phyloP scores from a whole-genome alignment of 2,329 filamentous ascomycete species.

The Monilinia polystroma region DNA sequence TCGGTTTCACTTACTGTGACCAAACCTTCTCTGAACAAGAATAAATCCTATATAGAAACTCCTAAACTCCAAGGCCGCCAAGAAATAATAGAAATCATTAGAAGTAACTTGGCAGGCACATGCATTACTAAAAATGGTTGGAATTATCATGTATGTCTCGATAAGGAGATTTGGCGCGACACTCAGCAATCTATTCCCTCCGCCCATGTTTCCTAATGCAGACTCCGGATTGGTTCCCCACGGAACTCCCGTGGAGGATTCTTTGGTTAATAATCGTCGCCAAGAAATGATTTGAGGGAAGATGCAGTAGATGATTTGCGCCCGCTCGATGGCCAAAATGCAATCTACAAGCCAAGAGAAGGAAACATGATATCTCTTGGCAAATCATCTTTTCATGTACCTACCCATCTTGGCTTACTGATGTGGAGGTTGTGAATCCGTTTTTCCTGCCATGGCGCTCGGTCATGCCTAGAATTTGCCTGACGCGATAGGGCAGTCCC shows the following conservation, averaged over 20 bases:
- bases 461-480: slow-evolving; percentile 19
- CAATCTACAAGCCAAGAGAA: not conserved
- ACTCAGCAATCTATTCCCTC: not conserved
- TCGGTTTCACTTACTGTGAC: too few relatives aligned
- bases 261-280: slow-evolving; percentile 11
- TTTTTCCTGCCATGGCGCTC: slow-evolving; percentile 4
- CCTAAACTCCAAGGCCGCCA: not conserved
- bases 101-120: slow-evolving; percentile 4
- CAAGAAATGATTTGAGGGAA: not conserved
- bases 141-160: not conserved
- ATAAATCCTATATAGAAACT: not conserved
- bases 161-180: slow-evolving; percentile 5
- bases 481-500: slow-evolving; percentile 16
- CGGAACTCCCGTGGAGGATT: slow-evolving; percentile 9
- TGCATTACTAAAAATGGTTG: not conserved
- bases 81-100: not conserved
- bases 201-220: slow-evolving; percentile 6
- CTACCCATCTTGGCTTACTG: slow-evolving; percentile 19
- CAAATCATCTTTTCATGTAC: slow-evolving; percentile 10
- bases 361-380: slow-evolving; percentile 16
- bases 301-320: not conserved
- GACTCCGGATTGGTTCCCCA: slow-evolving; percentile 14
- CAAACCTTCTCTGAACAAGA: not conserved
- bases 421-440: slow-evolving; percentile 18
- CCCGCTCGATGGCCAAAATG: not conserved